Base-by-base conservation (phyloP, 306 rosid genomes). In the Abrus pulchellus region DNA sequence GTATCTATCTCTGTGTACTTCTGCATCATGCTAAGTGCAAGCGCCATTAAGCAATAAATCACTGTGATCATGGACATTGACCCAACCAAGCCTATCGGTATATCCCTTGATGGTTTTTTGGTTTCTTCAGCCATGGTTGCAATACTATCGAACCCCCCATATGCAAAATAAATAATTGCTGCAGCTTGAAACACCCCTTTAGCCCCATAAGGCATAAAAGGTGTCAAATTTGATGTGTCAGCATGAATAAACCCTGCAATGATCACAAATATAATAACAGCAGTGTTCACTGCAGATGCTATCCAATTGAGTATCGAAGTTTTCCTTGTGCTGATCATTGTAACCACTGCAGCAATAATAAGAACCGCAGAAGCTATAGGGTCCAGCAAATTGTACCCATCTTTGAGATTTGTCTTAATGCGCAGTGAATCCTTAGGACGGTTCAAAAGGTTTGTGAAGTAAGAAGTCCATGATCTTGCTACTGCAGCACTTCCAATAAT, bases 121-220 rank as follows among this genome's bases (percentile, higher is more conserved):
- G 97, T 88, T 80, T 91, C 97, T 74, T 90, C 95, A 12, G 92
- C 94, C 97, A 89, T 85, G 61, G 91, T 92, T 53, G 97, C 91
- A 7, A 90, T 34, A 41, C 30, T 85, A 30, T 92, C 95, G 79
- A 89, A 92, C 11, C 93, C 94, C n/a, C 90, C 91, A 65, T 93
- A 93, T 3, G 97, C 97, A 79, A 87, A 91, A 74, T 91, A 91
- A 13, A 91, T 84, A 56, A 91, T 82, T 47, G 92, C 92, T 11
- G 97, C 91, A 14, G 97, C 97, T 59, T 73, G 87, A 27, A 93
- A 93, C 44, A 91, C 59, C 13, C 94, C 97, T 53, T 80, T 57
- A 28, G 80, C 88, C 34, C 94, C 97, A 50, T 34, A 68, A 28
- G 97, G 97, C 49, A 86, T n/a, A 74, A 93, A 93, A 0, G 92